A percentile compares a stretch with the other conserved stretches of the same genome.
phyloP scores from a whole-genome alignment of 1,139 yeast genomes.

The Taphrina populina region DNA sequence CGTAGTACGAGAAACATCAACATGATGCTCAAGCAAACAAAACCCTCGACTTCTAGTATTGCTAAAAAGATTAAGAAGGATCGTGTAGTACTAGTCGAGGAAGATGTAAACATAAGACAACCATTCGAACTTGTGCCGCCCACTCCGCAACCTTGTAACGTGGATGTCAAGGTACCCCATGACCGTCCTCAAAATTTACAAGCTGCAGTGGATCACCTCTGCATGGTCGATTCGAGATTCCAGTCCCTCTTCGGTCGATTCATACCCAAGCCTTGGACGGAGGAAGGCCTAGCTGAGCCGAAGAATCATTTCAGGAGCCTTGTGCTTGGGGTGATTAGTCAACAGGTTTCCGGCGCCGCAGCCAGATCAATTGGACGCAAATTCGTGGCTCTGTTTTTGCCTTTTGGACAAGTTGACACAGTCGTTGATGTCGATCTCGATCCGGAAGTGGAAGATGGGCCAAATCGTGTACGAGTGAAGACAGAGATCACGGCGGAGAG shows the following conservation, averaged over 20 bases:
- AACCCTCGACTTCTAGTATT: neutral
- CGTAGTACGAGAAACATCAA: conserved; percentile 8
- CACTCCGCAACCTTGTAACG: neutral
- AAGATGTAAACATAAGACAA: neutral
- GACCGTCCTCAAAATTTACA: neutral
- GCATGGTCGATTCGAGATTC: conserved; percentile 37
- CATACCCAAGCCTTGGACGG: conserved; percentile 36
- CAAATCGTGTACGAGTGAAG: neutral
- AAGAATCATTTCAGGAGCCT: conserved; percentile 36
- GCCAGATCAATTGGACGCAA: conserved; percentile 62
- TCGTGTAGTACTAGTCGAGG: neutral
- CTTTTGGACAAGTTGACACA: conserved; percentile 29
- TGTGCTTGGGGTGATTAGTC: conserved; percentile 43
- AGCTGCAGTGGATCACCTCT: conserved; percentile 14
- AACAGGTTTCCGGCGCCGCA: conserved; percentile 84
- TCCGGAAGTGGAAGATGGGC: conserved; percentile 27
- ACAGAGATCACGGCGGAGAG: conserved; percentile 24
- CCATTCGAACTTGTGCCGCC: neutral
- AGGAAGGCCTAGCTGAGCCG: conserved; percentile 35
- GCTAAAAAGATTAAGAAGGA: conserved; percentile 4
- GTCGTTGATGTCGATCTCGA: conserved; percentile 17
- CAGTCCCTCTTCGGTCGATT: conserved; percentile 32
- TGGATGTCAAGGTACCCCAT: neutral
- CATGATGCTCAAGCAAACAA: conserved; percentile 8
- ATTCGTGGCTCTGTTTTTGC: conserved; percentile 49